Evolutionary conservation across 352 stramenopile genomes (phyloP).

Genomic region (Pythium aquatile): DNA sequence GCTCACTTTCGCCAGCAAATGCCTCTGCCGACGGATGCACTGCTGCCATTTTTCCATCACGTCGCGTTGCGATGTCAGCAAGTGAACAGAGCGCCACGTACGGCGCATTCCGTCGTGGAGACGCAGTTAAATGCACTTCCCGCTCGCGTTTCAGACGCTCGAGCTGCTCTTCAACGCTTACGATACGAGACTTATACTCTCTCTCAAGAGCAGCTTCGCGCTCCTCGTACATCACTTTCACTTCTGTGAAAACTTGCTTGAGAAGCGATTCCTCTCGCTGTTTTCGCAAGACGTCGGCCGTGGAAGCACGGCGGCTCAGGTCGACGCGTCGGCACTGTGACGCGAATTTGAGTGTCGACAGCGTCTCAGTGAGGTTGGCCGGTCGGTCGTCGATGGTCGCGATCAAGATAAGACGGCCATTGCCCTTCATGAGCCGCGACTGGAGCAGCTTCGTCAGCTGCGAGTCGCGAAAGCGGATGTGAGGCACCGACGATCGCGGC

Average conservation of each 20-base stretch:
- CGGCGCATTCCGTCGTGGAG: constrained; percentile 19
- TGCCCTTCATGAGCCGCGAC: constrained; percentile 41
- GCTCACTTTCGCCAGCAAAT: constrained; percentile 31
- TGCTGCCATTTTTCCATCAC: neutral
- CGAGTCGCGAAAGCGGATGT: constrained; percentile 71
- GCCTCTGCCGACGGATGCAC: constrained; percentile 28
- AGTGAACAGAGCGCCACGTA: constrained; percentile 56
- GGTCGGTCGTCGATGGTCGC: constrained; percentile 59
- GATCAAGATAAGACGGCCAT: constrained; percentile 53
- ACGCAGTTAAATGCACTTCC: neutral
- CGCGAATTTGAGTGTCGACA: constrained; percentile 80
- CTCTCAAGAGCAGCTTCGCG: constrained; percentile 42
- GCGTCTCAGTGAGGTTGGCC: constrained; percentile 55
- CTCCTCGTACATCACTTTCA: constrained; percentile 52
- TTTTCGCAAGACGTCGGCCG: constrained; percentile 12
- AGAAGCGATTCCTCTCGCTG: constrained; percentile 34
- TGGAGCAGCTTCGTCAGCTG: constrained; percentile 74
- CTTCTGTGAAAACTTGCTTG: constrained; percentile 46
- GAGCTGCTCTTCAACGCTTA: constrained; percentile 31
- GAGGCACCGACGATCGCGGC: neutral
- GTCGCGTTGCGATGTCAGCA: constrained; percentile 22
- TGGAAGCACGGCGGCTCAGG: constrained; percentile 26
- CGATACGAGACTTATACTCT: constrained; percentile 44
- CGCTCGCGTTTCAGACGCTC: neutral
- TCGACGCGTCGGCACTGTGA: constrained; percentile 60